Evolutionary conservation across 2,329 filamentous ascomycete species (phyloP).

Genomic region (Parasarocladium wereldwijsianum): DNA sequence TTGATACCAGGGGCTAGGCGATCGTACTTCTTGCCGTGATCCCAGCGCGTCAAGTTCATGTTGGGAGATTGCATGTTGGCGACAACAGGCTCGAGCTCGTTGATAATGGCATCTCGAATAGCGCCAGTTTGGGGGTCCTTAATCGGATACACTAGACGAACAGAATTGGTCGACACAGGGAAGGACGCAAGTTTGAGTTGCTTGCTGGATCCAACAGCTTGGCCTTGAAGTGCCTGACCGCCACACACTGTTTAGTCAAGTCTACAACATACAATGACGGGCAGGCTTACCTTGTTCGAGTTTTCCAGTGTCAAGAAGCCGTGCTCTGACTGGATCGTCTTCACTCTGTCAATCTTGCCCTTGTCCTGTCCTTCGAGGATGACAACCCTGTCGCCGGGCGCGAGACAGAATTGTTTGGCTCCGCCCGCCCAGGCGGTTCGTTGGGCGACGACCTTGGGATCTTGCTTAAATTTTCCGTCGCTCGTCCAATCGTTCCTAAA

Average conservation of each 20-base stretch:
- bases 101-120: conserved; percentile 62
- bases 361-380: conserved; percentile 64
- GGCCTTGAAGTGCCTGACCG: too few relatives aligned
- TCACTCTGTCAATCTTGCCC: conserved; percentile 70
- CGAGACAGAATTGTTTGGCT: conserved; percentile 43
- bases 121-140: conserved; percentile 48
- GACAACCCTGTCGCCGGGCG: conserved; percentile 64
- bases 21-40: conserved; percentile 27
- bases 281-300: conserved; percentile 50
- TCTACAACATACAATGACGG: too few relatives aligned
- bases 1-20: conserved; percentile 58
- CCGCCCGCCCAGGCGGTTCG: conserved; percentile 42
- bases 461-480: conserved; percentile 7
- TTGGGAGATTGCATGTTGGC: conserved; percentile 29
- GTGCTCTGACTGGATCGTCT: conserved; percentile 33
- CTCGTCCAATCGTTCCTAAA: conserved; percentile 2
- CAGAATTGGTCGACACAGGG: conserved; percentile 50
- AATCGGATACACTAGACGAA: conserved; percentile 72
- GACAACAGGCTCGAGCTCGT: conserved; percentile 46
- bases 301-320: conserved; percentile 48
- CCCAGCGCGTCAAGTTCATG: conserved; percentile 25
- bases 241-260: not conserved
- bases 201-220: not conserved
- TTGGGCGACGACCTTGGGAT: conserved; percentile 21
- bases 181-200: not conserved